Conservation (phyloP, 768 basidiomycete genomes). For the Scleroderma bovista region DNA sequence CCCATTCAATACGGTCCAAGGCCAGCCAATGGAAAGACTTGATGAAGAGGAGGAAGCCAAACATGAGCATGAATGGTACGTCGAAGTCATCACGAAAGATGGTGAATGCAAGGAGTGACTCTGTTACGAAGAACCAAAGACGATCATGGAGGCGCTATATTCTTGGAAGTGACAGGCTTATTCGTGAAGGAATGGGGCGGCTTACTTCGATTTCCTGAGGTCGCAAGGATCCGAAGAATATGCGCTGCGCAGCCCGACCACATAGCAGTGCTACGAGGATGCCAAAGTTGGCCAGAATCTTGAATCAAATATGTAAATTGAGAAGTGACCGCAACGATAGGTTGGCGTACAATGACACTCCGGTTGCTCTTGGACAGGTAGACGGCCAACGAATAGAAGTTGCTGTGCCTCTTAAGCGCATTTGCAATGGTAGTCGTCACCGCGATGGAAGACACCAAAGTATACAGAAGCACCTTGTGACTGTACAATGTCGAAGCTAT, state of each 20-base stretch:
- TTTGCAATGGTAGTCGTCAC: slow-evolving; percentile 71
- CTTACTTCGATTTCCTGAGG: slow-evolving; percentile 88
- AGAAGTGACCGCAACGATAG: neutral
- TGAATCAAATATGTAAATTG: slow-evolving; percentile 3
- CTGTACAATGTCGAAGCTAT: slow-evolving; percentile 47
- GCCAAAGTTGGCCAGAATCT: slow-evolving; percentile 91
- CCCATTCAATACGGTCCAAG: slow-evolving; percentile 94
- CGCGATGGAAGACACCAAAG: slow-evolving; percentile 57
- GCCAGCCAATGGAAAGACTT: slow-evolving; percentile 99
- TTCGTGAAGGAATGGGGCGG: slow-evolving; percentile 1
- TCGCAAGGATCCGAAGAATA: slow-evolving; percentile 89
- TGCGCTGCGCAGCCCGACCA: slow-evolving; percentile 71
- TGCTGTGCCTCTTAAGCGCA: slow-evolving; percentile 77
- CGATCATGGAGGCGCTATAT: slow-evolving; percentile 87
- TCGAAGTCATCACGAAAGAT: slow-evolving; percentile 97
- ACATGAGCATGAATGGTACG: slow-evolving; percentile 88
- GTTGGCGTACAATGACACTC: slow-evolving; percentile 72
- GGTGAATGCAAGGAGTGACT: slow-evolving; percentile 92
- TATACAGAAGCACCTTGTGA: slow-evolving; percentile 67
- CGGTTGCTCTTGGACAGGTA: slow-evolving; percentile 90
- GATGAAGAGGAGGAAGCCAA: slow-evolving; percentile 88
- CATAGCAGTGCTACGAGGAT: slow-evolving; percentile 70
- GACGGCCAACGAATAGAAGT: slow-evolving; percentile 92
- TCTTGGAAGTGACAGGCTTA: neutral
- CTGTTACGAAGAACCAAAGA: slow-evolving; percentile 97